Percentiles rank a stretch among this genome's conserved stretches.
phyloP scores from a whole-genome alignment of 2,329 filamentous ascomycete species.

The Dactylellina drechsleri region DNA sequence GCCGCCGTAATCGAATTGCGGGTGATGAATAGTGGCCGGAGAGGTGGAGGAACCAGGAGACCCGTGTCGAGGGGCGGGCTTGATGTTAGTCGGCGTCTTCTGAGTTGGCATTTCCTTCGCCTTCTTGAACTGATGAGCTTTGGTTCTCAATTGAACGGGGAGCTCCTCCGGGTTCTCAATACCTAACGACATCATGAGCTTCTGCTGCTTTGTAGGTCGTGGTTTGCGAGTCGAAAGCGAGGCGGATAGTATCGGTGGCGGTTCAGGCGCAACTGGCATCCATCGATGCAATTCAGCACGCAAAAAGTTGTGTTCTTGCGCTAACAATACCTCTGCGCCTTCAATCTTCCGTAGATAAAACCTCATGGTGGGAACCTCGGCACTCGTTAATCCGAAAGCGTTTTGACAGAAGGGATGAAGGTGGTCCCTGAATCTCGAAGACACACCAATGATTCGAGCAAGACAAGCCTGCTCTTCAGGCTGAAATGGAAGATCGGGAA shows the following conservation, averaged over 20 bases:
- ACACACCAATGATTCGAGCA: conserved; percentile 84
- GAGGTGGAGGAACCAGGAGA: conserved; percentile 61
- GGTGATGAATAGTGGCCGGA: conserved; percentile 57
- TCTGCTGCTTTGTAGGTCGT: conserved; percentile 94
- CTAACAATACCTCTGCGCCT: conserved; percentile 89
- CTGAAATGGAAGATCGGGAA: conserved; percentile 84
- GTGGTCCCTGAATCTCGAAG: conserved; percentile 83
- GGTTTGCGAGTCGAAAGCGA: conserved; percentile 95
- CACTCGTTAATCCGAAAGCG: conserved; percentile 78
- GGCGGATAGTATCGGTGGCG: conserved; percentile 84
- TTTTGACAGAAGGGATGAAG: conserved; percentile 81
- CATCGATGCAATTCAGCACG: conserved; percentile 94
- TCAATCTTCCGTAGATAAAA: conserved; percentile 98
- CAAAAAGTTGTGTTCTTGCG: conserved; percentile 97
- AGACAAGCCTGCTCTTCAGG: conserved; percentile 92
- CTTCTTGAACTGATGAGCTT: conserved; percentile 77
- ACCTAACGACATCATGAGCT: conserved; percentile 86
- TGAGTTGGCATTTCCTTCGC: conserved; percentile 64
- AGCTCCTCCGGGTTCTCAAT: conserved; percentile 91
- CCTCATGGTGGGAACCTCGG: conserved; percentile 87
- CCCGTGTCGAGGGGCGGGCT: conserved; percentile 61
- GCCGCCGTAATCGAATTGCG: conserved; percentile 57
- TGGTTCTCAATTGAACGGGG: conserved; percentile 81
- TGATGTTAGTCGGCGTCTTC: conserved; percentile 59
- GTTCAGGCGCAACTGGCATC: conserved; percentile 85